Evolutionary conservation across 257 asterid species (phyloP), one percentile per base, ranked within the genome.

Genomic region (Solanum medicagineum): DNA sequence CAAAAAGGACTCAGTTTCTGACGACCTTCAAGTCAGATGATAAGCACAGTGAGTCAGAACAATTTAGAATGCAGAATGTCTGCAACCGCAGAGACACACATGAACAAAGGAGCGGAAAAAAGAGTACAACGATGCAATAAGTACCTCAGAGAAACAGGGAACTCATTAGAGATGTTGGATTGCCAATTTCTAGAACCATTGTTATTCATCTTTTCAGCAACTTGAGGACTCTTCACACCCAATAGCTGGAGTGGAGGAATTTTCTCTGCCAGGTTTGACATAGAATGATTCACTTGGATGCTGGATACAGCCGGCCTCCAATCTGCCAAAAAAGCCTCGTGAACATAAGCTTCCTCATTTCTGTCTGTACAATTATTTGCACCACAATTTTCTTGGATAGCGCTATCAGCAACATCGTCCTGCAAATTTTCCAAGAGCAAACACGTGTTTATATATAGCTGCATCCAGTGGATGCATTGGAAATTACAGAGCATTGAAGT

Each of bases 271-370:
- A 16, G 73, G 47, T 26, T 80, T 26, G 85, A 56, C 70, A 7
- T n/a, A 42, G 86, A 79, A 86, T 71, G 80, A 51, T 86, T 87
- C n/a, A 90, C 74, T 77, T 89, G 87, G 84, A 79, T 87, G 85
- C 87, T 88, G 81, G 91, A 83, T 42, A 85, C 81, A 81, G 86
- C 91, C 10, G 98, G 97, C 90, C 94, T 91, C 97, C 98, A 94
- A 88, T 95, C 99, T 36, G 98, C 94, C 91, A 97, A 91, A 91
- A 97, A 97, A 29, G 99, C 99, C 88, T 95, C 98, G 19, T 97
- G 98, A 80, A 97, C 98, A 90, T 94, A 97, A 53, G 96, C 97
- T 91, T 91, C 97, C 79, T 92, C 97, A 84, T 95, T 97, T 89
- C 90, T 94, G 86, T 91, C 93, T 53, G 89, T 83, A 85, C 71